Conservation (phyloP, 345 rosid species). For the Noccaea bulbosa region DNA sequence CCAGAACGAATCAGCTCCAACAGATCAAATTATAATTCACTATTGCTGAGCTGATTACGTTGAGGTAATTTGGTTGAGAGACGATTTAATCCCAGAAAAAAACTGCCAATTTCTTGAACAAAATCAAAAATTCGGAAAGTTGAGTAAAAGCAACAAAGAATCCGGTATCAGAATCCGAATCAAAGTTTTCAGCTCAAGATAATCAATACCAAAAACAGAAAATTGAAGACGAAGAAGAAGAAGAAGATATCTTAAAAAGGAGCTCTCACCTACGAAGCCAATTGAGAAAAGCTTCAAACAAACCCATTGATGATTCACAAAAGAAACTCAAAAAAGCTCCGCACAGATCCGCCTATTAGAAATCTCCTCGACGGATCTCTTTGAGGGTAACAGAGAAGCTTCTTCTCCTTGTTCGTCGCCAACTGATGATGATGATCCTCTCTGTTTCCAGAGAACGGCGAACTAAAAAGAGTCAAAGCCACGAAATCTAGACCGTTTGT, state of each 20-base stretch:
- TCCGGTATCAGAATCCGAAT: no score
- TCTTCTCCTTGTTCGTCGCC: constrained; percentile 22
- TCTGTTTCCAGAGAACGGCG: constrained; percentile 19
- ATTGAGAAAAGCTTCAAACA: constrained; percentile 72
- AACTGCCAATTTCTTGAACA: not conserved
- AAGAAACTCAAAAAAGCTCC: constrained; percentile 18
- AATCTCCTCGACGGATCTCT: not conserved
- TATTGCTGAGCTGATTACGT: not conserved
- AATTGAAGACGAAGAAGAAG: not conserved
- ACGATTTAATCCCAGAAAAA: not conserved
- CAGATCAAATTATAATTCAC: not conserved
- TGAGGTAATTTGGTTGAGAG: not conserved
- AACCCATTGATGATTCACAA: constrained; percentile 51
- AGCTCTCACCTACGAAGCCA: constrained; percentile 71
- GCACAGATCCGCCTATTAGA: constrained; percentile 14
- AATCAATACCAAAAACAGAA: not conserved
- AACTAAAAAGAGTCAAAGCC: constrained; percentile 32
- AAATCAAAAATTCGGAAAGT: no score
- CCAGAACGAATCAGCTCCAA: not conserved
- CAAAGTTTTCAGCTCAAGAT: not conserved
- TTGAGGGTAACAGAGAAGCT: constrained; percentile 11
- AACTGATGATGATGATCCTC: constrained; percentile 9
- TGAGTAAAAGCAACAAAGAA: not conserved
- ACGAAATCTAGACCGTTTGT: constrained; percentile 30
- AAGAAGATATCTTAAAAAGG: not conserved